Conservation (phyloP, 768 basidiomycete genomes). For the Lentinula sp. region DNA sequence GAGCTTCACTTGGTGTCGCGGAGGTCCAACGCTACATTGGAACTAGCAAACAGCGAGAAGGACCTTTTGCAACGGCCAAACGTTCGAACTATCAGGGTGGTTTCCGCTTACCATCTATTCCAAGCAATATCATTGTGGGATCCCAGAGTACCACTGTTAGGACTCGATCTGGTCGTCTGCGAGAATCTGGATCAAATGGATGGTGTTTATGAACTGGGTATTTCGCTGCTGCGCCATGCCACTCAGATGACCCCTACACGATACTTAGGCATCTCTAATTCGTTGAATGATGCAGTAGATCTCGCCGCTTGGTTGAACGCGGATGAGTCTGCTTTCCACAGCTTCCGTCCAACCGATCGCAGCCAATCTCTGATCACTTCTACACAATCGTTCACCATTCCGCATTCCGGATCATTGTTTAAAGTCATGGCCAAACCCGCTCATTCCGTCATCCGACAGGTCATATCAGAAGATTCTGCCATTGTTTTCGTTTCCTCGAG, state of each 20-base stretch:
- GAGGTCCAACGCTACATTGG: constrained; percentile 32
- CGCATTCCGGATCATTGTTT: constrained; percentile 81
- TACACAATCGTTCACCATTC: constrained; percentile 76
- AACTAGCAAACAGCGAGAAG: constrained; percentile 26
- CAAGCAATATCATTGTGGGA: constrained; percentile 28
- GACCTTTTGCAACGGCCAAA: constrained; percentile 29
- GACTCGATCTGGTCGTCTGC: constrained; percentile 65
- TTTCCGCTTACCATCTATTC: constrained; percentile 50
- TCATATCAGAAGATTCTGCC: constrained; percentile 39
- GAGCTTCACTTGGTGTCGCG: constrained; percentile 40
- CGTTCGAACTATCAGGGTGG: constrained; percentile 46
- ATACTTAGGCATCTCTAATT: constrained; percentile 70
- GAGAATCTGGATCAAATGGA: constrained; percentile 86
- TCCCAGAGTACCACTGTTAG: constrained; percentile 21
- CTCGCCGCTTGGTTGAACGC: constrained; percentile 83
- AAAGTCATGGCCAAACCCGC: constrained; percentile 91
- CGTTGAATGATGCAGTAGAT: constrained; percentile 75
- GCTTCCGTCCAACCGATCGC: constrained; percentile 78
- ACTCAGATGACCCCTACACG: constrained; percentile 61
- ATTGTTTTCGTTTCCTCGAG: constrained; percentile 90
- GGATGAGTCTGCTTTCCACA: constrained; percentile 54
- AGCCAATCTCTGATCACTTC: constrained; percentile 69
- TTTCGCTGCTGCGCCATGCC: constrained; percentile 66
- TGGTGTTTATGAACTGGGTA: constrained; percentile 70
- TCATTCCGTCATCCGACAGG: constrained; percentile 62